Evolutionary conservation across 108 stramenopile species (phyloP), one percentile per base, ranked within the genome.

Genomic region (Skeletonema costatum): DNA sequence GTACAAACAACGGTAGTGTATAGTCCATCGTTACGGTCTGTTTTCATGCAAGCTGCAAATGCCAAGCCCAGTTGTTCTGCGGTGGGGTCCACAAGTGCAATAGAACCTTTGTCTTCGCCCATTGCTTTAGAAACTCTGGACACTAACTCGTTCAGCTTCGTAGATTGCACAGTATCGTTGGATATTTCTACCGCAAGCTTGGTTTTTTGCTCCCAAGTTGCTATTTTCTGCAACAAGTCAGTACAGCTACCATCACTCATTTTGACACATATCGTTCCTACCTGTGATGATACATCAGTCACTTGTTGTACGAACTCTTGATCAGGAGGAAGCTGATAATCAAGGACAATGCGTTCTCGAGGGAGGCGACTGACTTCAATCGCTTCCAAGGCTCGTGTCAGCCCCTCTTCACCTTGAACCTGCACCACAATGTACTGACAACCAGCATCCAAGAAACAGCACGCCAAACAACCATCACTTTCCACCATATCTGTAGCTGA

Each of bases 1-100:
- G 95, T 95, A 68, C 95, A 92, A 25, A 99, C 99, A 2, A 99
- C 99, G 0, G 99, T 99, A 8, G 99, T 87, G 41, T 77, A 93
- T 1, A 99, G 77, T 17, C 96, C 97, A 81, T 99, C 99, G 3
- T 75, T 41, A 2, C 98, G 87, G 68, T 99, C 98, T 8, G 97
- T 94, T 36, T 81, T 87, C 61, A 93, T 83, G 69, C 92, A 93
- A 19, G 87, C 85, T 17, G 87, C 89, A 76, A 71, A 96, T 42
- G 75, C 51, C 44, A 64, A 16, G 21, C 95, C 95, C 63, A 96
- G 75, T 63, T 77, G 68, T 16, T 71, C 59, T 2, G 90, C 82
- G 4, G 87, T 85, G 5, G 95, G 95, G 73, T 96, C 95, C 6
- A 89, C 70, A 48, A 96, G 69, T 7, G 85, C 78, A 13, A 96